Base-by-base conservation (phyloP, 2,329 filamentous ascomycete species). In the Davidsoniella eucalypti region DNA sequence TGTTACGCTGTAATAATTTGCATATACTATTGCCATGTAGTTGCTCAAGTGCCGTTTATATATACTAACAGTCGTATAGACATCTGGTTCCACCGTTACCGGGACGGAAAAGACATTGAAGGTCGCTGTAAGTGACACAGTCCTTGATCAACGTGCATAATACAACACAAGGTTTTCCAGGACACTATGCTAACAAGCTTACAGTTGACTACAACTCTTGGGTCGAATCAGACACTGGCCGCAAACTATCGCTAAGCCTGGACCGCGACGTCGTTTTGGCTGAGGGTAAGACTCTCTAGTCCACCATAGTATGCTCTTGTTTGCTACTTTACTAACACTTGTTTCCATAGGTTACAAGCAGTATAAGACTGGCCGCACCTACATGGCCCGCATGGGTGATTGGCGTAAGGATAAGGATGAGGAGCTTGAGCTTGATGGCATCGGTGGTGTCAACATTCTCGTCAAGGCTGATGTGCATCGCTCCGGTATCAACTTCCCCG, bases 201-300 rank as follows among this genome's bases (percentile, higher is more conserved):
- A 56, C 54, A 92, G 86, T 96, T 62, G 92, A 98, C 64, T 98
- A 98, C 70, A 98, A 98, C 67, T 96, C 92, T 1, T 98, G 92
- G 92, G 77, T 94, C 58, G 92, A 98, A 68, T 90, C 90, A 8
- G 82, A 88, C 47, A 84, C 90, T 65, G 87, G 76, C 44, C 76
- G 82, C 53, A 83, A 80, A 60, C 73, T 96, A 49, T 72, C 82
- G n/a, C 69, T 74, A 5, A 77, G 69, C 49, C 72, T 96, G 17
- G 75, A 83, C 57, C 88, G 87, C 61, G 80, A 95, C 59, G 72
- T 84, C 18, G 73, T 98, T 52, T 72, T 98, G 26, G 92, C 86
- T 21, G 92, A 98, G 73, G 92, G 84, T 84, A 65, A n/a, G 49
- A 33, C 16, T 46, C 16, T 46, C 38, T 29, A 17, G n/a, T 40